Evolutionary conservation across 2,329 filamentous ascomycete species (phyloP), one percentile per base, ranked within the genome.

Genomic region (Ploettnerulaceae sp.): DNA sequence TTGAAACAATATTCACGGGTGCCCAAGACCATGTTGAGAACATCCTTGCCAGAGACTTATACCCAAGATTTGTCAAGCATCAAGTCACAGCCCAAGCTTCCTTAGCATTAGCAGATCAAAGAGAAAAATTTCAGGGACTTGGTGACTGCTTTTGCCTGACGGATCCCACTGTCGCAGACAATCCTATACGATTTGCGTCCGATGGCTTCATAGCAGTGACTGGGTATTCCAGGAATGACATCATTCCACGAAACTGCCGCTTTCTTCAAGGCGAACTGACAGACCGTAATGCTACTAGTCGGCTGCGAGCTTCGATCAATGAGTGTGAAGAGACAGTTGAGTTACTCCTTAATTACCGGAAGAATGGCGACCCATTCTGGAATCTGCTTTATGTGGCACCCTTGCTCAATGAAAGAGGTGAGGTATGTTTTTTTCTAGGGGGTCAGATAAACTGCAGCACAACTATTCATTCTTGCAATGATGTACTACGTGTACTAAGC

Each of bases 81-180:
- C 75, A 77, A 55, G 63, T 78, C 43, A 70, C 69, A 1, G 59
- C 69, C 22, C 70, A 69, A 40, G 71, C 72, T 4, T 66, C 67
- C 3, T 61, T 65, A 28, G 71, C 74, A 1, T 59, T 79, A 3
- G 66, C 71, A 2, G 60, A 66, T 4, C 63, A 68, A 47, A 58
- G 58, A 57, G 66, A 40, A 18, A 64, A 59, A 48, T 81, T 73
- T 43, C 71, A 72, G 2, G 79, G 79, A 0, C 67, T 82, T 0
- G 77, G 76, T 7, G 70, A 76, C 38, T 76, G 76, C 17, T 81
- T 82, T 53, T 77, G 76, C 46, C 58, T 82, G 12, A 78, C 74
- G 0, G 73, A 81, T 54, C 73, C 74, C 9, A 55, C 63, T 4
- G 66, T 67, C 33, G 65, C 69, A 0, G 73, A 77, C 39, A 76